Percentiles rank a stretch among this genome's conserved stretches.
Conservation (phyloP, 2,329 filamentous ascomycete genomes). For the Penicillium sp. region DNA sequence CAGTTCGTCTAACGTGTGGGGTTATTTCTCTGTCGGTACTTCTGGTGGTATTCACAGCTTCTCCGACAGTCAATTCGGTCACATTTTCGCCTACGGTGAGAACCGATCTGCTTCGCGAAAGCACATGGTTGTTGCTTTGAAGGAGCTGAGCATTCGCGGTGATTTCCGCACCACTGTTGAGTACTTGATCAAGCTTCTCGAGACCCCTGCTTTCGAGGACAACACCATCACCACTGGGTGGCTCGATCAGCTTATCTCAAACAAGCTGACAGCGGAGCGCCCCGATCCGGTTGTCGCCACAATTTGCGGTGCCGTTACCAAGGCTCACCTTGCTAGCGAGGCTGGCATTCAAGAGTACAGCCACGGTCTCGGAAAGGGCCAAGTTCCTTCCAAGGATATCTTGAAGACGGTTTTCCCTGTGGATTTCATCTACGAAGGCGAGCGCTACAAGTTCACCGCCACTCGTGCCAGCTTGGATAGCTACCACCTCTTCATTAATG, state of each 20-base stretch:
- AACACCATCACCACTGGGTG: conserved; percentile 99
- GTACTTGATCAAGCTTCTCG: conserved; percentile 96
- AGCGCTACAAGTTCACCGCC: conserved; percentile 95
- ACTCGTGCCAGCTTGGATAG: conserved; percentile 88
- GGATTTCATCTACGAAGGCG: conserved; percentile 97
- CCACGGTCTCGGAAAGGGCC: conserved; percentile 87
- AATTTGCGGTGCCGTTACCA: conserved; percentile 89
- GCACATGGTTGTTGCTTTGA: conserved; percentile 98
- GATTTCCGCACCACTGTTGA: conserved; percentile 98
- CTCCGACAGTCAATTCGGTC: conserved; percentile 97
- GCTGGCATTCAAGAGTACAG: conserved; percentile 82
- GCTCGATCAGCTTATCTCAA: conserved; percentile 97
- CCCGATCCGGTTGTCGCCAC: conserved; percentile 93
- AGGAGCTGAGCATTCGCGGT: conserved; percentile 98
- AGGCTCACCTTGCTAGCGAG: conserved; percentile 93
- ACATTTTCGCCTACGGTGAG: conserved; percentile 98
- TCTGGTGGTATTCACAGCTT: conserved; percentile 98
- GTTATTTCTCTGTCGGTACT: conserved; percentile 98
- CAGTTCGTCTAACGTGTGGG: conserved; percentile 98
- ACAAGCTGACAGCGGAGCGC: conserved; percentile 92
- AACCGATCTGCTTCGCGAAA: conserved; percentile 94
- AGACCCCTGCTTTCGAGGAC: conserved; percentile 96
- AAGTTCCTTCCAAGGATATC: conserved; percentile 93
- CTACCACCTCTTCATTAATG: conserved; percentile 98
- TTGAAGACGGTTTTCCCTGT: conserved; percentile 96